Base-by-base conservation (phyloP, 331 rosid species). In the Saraca asoca region DNA sequence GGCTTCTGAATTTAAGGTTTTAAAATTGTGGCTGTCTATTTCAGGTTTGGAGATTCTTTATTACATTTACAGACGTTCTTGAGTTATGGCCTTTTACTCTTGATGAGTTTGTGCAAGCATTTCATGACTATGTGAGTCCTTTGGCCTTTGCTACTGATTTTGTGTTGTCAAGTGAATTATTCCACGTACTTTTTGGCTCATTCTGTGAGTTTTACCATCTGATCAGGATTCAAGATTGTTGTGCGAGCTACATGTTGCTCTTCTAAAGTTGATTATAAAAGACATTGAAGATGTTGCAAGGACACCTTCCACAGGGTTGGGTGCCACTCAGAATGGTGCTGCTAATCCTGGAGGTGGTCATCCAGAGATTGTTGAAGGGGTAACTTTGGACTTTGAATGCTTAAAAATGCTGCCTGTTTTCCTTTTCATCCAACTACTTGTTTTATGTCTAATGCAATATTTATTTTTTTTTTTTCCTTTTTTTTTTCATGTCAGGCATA, bases 231-330 rank as follows among this genome's bases (percentile, higher is more conserved):
- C 99, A 44, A 94, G 99, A 85, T 82, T 94, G 83, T 76, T 88
- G 69, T 91, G 95, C 12, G 99, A 94, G 90, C 83, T 94, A 83
- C 96, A 90, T 78, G 89, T 90, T 80, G 79, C 92, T 68, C 87
- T 94, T 72, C 83, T 94, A 58, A 88, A 83, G 81, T 80, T 88
- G 80, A 79, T 88, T 68, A 87, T 94, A 73, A 94, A 94, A 81
- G 99, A 94, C 74, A 90, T 94, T 42, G 99, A 90, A 82, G 96
- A 94, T 86, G 99, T 94, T 81, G 96, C 99, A 50, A 86, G 99
- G 80, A 88, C 96, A 53, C 97, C 97, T 49, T 85, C 89, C 65
- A 64, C 85, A 54, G 99, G 97, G 67, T 72, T 94, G 54, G 97
- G 97, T 66, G 24, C 76, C 58, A 90, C 80, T 78, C 99, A 94